Conservation (phyloP, 225 moss, liverwort and hornwort species). For the Pseudisothecium myosuroides region DNA sequence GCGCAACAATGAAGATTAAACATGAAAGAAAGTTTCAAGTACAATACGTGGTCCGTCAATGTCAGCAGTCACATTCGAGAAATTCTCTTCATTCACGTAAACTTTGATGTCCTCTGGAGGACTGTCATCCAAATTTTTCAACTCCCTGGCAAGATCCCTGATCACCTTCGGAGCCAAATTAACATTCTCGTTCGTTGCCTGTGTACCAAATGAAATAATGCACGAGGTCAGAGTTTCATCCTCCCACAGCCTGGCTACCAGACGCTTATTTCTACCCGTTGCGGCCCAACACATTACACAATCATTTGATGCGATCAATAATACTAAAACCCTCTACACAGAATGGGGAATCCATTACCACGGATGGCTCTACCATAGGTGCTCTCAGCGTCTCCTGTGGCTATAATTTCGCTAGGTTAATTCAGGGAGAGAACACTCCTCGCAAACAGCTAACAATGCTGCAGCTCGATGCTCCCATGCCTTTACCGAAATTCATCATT, state of each 20-base stretch:
- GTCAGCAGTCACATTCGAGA: conserved; percentile 92
- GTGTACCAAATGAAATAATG: not conserved
- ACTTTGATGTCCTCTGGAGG: conserved; percentile 97
- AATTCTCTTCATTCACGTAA: conserved; percentile 88
- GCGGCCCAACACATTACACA: not conserved
- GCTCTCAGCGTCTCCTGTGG: not conserved
- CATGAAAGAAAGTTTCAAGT: not conserved
- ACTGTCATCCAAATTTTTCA: conserved; percentile 94
- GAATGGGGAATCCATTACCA: not conserved
- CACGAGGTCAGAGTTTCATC: not conserved
- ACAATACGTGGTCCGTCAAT: conserved; percentile 89
- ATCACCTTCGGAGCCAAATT: conserved; percentile 90
- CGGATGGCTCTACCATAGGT: conserved; percentile 15
- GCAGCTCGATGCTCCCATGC: conserved; percentile 1
- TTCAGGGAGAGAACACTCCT: not conserved
- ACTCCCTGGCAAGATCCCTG: conserved; percentile 86
- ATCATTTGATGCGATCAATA: not conserved
- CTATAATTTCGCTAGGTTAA: not conserved
- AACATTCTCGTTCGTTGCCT: conserved; percentile 96
- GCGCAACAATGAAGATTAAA: not conserved
- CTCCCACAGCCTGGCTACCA: not conserved
- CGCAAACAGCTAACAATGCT: conserved; percentile 3
- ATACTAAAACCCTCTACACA: not conserved
- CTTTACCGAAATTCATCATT: not conserved
- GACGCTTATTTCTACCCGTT: not conserved